A percentile compares a stretch with the other conserved stretches of the same genome.
Evolutionary conservation across 129 eudicot species (phyloP).

Genomic region (Flaveria trinervia): DNA sequence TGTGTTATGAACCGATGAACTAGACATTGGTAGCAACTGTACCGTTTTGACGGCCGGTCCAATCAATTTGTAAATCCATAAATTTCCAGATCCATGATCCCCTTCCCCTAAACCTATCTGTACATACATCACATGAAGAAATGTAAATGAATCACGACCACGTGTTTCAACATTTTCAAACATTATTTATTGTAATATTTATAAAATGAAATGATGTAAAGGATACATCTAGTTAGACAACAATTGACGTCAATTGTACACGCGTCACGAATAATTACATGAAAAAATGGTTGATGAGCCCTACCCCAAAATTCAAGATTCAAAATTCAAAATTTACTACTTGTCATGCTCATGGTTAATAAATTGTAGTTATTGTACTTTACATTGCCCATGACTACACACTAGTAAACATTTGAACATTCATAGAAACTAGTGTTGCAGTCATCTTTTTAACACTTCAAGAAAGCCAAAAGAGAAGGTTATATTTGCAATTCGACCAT

Average conservation of each 20-base stretch:
- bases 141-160: neutral
- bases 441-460: neutral
- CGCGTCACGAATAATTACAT: neutral
- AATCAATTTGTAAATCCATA: no score
- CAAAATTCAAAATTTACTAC: neutral
- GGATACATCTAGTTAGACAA: neutral
- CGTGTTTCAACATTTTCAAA: neutral
- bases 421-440: neutral
- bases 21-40: neutral
- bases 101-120: neutral
- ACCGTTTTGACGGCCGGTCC: no score
- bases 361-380: neutral
- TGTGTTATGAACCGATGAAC: neutral
- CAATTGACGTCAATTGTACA: neutral
- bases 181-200: neutral
- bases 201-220: neutral
- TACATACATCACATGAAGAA: neutral
- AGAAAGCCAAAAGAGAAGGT: neutral
- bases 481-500: neutral
- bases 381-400: neutral
- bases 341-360: neutral
- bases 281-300: neutral
- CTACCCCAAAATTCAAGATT: neutral
- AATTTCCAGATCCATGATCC: neutral
- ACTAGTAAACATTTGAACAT: neutral